phyloP scores from a whole-genome alignment of 208 protist genomes.

The Crithidia fasciculata region DNA sequence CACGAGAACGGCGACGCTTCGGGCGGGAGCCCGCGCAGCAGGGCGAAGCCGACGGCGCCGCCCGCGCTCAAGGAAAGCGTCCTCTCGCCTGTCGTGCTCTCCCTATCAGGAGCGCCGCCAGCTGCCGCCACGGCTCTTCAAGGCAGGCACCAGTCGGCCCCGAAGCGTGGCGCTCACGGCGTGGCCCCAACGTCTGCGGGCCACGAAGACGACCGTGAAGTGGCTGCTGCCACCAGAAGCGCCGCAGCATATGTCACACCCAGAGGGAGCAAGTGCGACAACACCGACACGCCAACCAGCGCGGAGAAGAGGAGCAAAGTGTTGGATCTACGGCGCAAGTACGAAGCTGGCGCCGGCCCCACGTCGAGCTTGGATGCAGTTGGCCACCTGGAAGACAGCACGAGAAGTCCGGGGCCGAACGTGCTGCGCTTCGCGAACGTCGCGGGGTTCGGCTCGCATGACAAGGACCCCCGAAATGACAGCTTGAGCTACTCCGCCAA shows the following conservation, averaged over 20 bases:
- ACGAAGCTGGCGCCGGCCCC: not conserved
- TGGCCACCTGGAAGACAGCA: constrained; percentile 2
- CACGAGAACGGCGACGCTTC: not conserved
- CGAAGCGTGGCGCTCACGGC: not conserved
- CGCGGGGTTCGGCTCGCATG: not conserved
- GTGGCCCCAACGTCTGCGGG: not conserved
- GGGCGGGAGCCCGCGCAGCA: not conserved
- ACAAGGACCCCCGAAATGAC: not conserved
- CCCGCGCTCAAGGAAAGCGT: constrained; percentile 6
- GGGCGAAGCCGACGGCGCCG: not conserved
- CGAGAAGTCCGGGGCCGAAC: not conserved
- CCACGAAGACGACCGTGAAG: not conserved
- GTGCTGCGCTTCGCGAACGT: constrained; percentile 4
- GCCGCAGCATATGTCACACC: not conserved
- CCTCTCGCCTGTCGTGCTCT: constrained; percentile 4
- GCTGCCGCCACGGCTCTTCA: not conserved
- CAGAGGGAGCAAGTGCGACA: not conserved
- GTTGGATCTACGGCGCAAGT: constrained; percentile 13
- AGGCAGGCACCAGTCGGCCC: not conserved
- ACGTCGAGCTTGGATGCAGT: not conserved
- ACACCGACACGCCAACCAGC: not conserved
- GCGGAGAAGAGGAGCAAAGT: constrained; percentile 7
- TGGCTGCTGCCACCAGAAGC: not conserved
- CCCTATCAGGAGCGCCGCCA: not conserved
- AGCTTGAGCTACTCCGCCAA: constrained; percentile 13